Conservation (phyloP, 2,329 filamentous ascomycete genomes). For the Amesomyces nigricolor region DNA sequence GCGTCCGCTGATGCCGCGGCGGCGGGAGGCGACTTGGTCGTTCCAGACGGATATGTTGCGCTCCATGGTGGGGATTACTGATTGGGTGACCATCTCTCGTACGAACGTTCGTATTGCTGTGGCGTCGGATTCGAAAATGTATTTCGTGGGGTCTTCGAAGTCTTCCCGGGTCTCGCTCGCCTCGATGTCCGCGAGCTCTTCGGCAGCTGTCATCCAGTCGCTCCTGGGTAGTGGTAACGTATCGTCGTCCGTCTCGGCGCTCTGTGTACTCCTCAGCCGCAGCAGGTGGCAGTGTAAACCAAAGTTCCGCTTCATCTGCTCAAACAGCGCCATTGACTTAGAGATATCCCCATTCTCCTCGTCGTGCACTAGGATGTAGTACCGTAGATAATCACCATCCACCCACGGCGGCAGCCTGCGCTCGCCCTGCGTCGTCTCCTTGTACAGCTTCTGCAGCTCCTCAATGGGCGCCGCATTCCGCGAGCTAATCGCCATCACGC, state of each 20-base stretch:
- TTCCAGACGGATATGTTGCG: constrained; percentile 89
- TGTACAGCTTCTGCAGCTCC: constrained; percentile 76
- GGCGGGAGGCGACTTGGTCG: constrained; percentile 86
- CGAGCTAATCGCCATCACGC: constrained; percentile 92
- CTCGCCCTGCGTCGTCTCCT: constrained; percentile 73
- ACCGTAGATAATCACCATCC: constrained; percentile 84
- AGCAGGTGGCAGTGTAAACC: constrained; percentile 92
- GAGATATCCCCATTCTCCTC: constrained; percentile 92
- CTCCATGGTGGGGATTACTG: constrained; percentile 94
- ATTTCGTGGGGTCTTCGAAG: constrained; percentile 65
- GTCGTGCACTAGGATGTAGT: constrained; percentile 94
- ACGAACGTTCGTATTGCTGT: constrained; percentile 84
- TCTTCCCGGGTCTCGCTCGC: constrained; percentile 63
- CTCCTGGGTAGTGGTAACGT: constrained; percentile 73
- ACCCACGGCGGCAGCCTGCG: constrained; percentile 76
- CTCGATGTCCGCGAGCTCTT: constrained; percentile 73
- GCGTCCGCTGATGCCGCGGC: constrained; percentile 83
- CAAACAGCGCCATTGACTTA: constrained; percentile 83
- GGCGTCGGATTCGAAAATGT: constrained; percentile 87
- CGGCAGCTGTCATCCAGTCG: constrained; percentile 83
- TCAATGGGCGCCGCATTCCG: constrained; percentile 79
- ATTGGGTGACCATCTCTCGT: constrained; percentile 91
- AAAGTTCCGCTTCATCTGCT: constrained; percentile 99
- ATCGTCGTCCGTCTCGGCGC: constrained; percentile 86
- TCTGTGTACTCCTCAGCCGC: constrained; percentile 75